Evolutionary conservation across 2,329 filamentous ascomycete genomes (phyloP).

Genomic region (Fusarium temperatum): DNA sequence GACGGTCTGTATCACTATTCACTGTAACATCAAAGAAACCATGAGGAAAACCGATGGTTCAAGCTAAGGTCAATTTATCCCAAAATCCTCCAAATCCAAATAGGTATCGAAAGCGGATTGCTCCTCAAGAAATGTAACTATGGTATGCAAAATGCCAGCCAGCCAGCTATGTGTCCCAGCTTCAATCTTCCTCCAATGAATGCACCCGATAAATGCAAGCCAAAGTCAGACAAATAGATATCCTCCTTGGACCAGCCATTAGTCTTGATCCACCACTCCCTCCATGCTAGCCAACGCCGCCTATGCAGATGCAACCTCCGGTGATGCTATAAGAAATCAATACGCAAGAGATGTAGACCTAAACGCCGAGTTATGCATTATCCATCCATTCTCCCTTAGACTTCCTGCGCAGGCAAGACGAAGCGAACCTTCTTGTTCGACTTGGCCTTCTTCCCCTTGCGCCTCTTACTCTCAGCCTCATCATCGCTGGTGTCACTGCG

Average conservation of each 20-base stretch:
- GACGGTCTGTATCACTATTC: background rate
- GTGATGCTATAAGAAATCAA: constrained; percentile 16
- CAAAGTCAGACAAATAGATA: constrained; percentile 13
- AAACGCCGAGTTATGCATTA: constrained; percentile 40
- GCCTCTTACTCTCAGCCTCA: constrained; percentile 19
- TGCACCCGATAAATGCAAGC: constrained; percentile 10
- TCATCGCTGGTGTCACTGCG: constrained; percentile 46
- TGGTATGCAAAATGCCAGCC: constrained; percentile 5
- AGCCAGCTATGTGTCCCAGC: constrained; percentile 6
- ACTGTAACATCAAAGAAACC: background rate
- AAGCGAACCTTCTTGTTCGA: constrained; percentile 66
- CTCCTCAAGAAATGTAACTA: constrained; percentile 33
- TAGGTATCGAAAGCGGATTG: constrained; percentile 40
- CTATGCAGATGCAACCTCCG: constrained; percentile 29
- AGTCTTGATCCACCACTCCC: constrained; percentile 20
- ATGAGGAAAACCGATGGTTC: background rate
- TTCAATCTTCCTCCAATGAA: constrained; percentile 14
- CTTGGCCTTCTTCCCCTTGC: constrained; percentile 53
- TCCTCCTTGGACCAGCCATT: constrained; percentile 33
- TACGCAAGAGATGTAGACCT: constrained; percentile 13
- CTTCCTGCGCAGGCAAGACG: constrained; percentile 57
- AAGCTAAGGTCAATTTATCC: constrained; percentile 12
- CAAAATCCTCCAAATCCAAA: constrained; percentile 25
- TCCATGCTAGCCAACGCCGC: constrained; percentile 35
- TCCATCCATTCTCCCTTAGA: constrained; percentile 10